phyloP scores from a whole-genome alignment of 495 filamentous ascomycete genomes.

The Penicillium salamii region DNA sequence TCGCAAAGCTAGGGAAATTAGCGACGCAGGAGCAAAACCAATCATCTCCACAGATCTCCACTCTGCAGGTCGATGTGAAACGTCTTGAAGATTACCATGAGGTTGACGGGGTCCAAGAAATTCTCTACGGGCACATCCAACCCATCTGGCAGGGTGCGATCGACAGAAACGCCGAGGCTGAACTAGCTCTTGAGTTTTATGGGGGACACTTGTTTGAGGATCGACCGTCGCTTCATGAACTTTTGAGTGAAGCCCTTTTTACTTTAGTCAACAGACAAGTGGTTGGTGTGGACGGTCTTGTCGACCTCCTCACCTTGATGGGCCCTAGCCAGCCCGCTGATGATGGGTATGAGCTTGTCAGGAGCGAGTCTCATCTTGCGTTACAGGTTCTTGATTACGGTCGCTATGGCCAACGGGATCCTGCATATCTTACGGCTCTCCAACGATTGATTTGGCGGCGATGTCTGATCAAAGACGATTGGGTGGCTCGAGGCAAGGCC shows the following conservation, averaged over 20 bases:
- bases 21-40: constrained; percentile 49
- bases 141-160: constrained; percentile 63
- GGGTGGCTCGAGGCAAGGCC: constrained; percentile 50
- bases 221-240: constrained; percentile 58
- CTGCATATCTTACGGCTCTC: constrained; percentile 51
- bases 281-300: constrained; percentile 62
- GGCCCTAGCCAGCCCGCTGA: constrained; percentile 30
- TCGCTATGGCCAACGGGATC: constrained; percentile 43
- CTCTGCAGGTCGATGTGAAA: constrained; percentile 33
- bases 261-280: constrained; percentile 64
- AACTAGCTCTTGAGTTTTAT: constrained; percentile 69
- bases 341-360: constrained; percentile 36
- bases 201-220: constrained; percentile 53
- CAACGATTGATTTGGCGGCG: constrained; percentile 81
- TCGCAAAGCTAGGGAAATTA: constrained; percentile 77
- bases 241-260: constrained; percentile 65
- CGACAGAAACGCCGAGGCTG: constrained; percentile 71
- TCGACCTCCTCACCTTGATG: constrained; percentile 81
- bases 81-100: constrained; percentile 59
- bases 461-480: constrained; percentile 75
- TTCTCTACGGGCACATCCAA: constrained; percentile 58
- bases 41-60: constrained; percentile 9
- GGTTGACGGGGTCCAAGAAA: constrained; percentile 70
- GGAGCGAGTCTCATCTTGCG: constrained; percentile 67
- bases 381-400: constrained; percentile 62